Conservation (phyloP, 371 early-diverging fungal species). For the Mortierella sp. region DNA sequence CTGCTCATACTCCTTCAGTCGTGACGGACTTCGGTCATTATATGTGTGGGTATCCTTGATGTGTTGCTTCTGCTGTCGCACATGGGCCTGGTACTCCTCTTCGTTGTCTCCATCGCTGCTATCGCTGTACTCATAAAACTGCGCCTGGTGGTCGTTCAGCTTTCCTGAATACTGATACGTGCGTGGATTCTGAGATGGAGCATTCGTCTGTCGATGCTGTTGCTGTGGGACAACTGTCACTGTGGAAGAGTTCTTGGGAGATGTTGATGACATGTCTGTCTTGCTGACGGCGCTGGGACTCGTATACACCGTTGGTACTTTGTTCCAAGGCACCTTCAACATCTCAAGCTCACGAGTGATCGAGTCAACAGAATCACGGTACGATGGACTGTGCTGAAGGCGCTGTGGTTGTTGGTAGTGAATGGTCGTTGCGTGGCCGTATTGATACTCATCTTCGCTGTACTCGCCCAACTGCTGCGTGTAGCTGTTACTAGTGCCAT, state of each 20-base stretch:
- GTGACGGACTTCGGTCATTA: constrained; percentile 40
- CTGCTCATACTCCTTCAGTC: constrained; percentile 47
- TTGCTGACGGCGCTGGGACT: background rate
- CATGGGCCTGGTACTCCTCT: constrained; percentile 31
- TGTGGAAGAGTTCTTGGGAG: background rate
- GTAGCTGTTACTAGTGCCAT: constrained; percentile 5
- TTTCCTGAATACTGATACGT: constrained; percentile 22
- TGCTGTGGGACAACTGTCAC: constrained; percentile 6
- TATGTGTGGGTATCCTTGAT: constrained; percentile 43
- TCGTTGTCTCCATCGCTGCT: constrained; percentile 35
- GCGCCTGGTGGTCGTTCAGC: constrained; percentile 7
- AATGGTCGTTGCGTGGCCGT: background rate
- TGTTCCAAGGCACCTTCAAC: constrained; percentile 52
- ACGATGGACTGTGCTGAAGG: background rate
- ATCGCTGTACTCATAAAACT: constrained; percentile 39
- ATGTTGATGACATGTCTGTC: background rate
- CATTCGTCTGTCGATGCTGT: constrained; percentile 6
- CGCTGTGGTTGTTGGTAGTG: constrained; percentile 4
- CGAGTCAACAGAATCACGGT: constrained; percentile 48
- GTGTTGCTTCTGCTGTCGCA: constrained; percentile 29
- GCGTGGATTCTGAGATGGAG: constrained; percentile 6
- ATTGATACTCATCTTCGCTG: constrained; percentile 21
- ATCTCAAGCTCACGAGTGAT: constrained; percentile 53
- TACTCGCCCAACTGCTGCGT: constrained; percentile 17
- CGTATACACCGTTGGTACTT: constrained; percentile 9